Conservation (phyloP, 805 yeast species). For the Spathaspora boniae region DNA sequence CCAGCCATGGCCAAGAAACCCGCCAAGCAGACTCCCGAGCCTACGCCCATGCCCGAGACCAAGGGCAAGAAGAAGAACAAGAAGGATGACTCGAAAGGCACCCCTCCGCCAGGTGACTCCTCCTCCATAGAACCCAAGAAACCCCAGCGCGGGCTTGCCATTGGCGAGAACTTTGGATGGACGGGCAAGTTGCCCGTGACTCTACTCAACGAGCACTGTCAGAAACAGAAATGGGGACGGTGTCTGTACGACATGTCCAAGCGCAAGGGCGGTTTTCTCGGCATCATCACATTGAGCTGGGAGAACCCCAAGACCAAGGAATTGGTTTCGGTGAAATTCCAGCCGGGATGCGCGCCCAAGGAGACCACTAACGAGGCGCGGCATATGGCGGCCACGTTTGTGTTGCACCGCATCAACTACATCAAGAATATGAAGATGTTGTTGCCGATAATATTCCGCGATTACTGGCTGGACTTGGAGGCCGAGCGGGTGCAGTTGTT, state of each 20-base stretch:
- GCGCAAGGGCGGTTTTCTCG: slow-evolving; percentile 52
- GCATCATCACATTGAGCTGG: slow-evolving; percentile 62
- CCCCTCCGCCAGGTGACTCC: slow-evolving; percentile 1
- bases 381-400: slow-evolving; percentile 86
- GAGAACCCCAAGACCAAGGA: slow-evolving; percentile 81
- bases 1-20: slow-evolving; percentile 15
- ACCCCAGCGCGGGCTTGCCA: slow-evolving; percentile 38
- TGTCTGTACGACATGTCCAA: slow-evolving; percentile 70
- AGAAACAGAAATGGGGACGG: slow-evolving; percentile 84
- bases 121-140: slow-evolving; percentile 17
- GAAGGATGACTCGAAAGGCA: slow-evolving; percentile 1
- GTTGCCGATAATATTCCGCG: slow-evolving; percentile 77
- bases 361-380: slow-evolving; percentile 87
- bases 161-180: slow-evolving; percentile 73
- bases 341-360: slow-evolving; percentile 57
- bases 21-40: no score
- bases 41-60: not conserved
- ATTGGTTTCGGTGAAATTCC: slow-evolving; percentile 52
- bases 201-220: slow-evolving; percentile 80
- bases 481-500: slow-evolving; percentile 49
- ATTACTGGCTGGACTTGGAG: slow-evolving; percentile 74
- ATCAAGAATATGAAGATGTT: slow-evolving; percentile 84
- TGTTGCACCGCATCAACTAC: slow-evolving; percentile 72
- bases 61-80: slow-evolving; percentile 6
- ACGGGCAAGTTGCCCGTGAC: slow-evolving; percentile 93